A percentile compares a stretch with the other conserved stretches of the same genome.
phyloP scores from a whole-genome alignment of 129 eudicot species.

The Helianthus annuus region DNA sequence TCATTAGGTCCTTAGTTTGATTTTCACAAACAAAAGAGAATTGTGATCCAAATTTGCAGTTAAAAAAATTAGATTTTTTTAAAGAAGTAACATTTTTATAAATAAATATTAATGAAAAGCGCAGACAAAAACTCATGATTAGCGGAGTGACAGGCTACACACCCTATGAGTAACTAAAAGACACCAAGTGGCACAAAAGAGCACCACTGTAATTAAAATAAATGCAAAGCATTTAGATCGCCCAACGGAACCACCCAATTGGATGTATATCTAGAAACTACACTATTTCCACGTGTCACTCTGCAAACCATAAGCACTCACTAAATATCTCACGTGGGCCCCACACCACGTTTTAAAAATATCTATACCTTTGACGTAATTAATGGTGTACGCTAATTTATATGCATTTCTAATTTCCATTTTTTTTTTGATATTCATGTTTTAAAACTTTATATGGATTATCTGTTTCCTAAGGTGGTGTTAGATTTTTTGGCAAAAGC shows the following conservation, averaged over 20 bases:
- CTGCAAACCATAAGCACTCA: conserved; percentile 9
- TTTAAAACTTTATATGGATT: not conserved
- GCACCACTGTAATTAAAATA: not conserved
- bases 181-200: conserved; percentile 29
- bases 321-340: conserved; percentile 19
- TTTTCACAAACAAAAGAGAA: too few species aligned
- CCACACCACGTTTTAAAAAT: conserved; percentile 2
- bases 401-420: too few species aligned
- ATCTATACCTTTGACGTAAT: conserved; percentile 2
- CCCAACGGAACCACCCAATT: conserved; percentile 10
- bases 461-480: not conserved
- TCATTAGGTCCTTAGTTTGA: too few species aligned
- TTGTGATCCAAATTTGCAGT: too few species aligned
- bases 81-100: not conserved
- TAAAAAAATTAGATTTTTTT: too few species aligned
- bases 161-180: not conserved
- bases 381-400: not conserved
- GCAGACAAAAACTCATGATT: conserved; percentile 19
- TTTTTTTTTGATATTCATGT: too few species aligned
- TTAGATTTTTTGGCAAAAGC: too few species aligned
- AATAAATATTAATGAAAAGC: not conserved
- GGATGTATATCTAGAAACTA: conserved; percentile 8
- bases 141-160: conserved; percentile 19
- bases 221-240: conserved; percentile 1
- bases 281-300: conserved; percentile 18